Evolutionary conservation across 352 stramenopile genomes (phyloP).

Genomic region (Phytopythium litorale): DNA sequence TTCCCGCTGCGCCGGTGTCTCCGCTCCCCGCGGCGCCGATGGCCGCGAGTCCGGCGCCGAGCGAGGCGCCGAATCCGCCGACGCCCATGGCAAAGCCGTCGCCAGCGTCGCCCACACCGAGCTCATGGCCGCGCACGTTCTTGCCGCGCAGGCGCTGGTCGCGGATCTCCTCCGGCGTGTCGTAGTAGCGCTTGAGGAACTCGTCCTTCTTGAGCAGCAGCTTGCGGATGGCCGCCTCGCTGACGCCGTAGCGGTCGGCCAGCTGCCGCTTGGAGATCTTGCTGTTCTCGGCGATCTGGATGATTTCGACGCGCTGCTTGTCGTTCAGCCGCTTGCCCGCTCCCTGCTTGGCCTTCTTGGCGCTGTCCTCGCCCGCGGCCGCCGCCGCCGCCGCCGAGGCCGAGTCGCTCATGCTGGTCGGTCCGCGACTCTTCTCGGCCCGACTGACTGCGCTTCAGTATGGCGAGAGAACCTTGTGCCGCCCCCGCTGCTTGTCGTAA

Average conservation of each 20-base stretch:
- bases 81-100: not conserved
- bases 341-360: conserved; percentile 66
- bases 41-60: conserved; percentile 7
- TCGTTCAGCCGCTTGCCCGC: conserved; percentile 75
- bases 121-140: conserved; percentile 31
- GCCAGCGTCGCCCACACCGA: not conserved
- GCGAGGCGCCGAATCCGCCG: not conserved
- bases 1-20: not conserved
- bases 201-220: conserved; percentile 80
- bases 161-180: conserved; percentile 71
- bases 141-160: conserved; percentile 68
- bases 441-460: not conserved
- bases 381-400: not conserved
- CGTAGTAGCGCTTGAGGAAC: conserved; percentile 75
- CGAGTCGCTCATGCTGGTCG: not conserved
- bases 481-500: conserved; percentile 7
- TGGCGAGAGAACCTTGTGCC: conserved; percentile 1
- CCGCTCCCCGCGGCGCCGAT: not conserved
- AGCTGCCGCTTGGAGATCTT: conserved; percentile 78
- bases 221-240: conserved; percentile 76
- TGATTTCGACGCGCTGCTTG: conserved; percentile 81
- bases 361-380: conserved; percentile 21
- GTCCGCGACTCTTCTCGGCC: not conserved
- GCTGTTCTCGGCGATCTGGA: conserved; percentile 74
- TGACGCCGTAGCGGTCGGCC: conserved; percentile 74